A percentile compares a stretch with the other conserved stretches of the same genome.
Conservation (phyloP, 2,329 filamentous ascomycete genomes). For the Neopestalotiopsis rosae region DNA sequence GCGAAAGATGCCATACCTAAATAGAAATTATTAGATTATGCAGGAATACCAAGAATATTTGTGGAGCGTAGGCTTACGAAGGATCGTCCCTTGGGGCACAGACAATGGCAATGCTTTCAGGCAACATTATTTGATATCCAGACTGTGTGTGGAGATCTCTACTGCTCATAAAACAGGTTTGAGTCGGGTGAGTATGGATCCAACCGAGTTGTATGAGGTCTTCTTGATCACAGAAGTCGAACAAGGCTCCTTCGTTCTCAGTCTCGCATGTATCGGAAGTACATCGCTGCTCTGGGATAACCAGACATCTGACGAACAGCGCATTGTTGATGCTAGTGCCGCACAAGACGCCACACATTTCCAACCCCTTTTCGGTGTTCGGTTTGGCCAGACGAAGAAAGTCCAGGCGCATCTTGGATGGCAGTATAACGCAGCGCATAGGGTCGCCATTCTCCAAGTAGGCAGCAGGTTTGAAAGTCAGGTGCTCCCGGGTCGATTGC, state of each 20-base stretch:
- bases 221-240: conserved; percentile 86
- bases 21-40: neutral
- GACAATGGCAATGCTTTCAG: conserved; percentile 95
- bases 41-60: neutral
- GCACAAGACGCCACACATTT: conserved; percentile 94
- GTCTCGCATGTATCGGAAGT: conserved; percentile 96
- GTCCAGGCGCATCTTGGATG: conserved; percentile 70
- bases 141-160: conserved; percentile 92
- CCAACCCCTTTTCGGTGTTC: conserved; percentile 83
- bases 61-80: conserved; percentile 60
- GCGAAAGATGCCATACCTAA: conserved; percentile 87
- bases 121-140: conserved; percentile 94
- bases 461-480: conserved; percentile 83
- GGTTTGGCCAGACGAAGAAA: conserved; percentile 77
- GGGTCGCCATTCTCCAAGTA: conserved; percentile 90
- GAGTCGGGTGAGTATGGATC: conserved; percentile 97
- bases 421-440: conserved; percentile 86
- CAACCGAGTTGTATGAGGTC: conserved; percentile 89
- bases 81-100: conserved; percentile 84
- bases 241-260: conserved; percentile 81
- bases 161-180: conserved; percentile 98
- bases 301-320: conserved; percentile 84
- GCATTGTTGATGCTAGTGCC: conserved; percentile 92
- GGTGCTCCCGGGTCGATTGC: conserved; percentile 56
- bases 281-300: conserved; percentile 89